Percentiles rank a stretch among this genome's conserved stretches.
Conservation (phyloP, 2,329 filamentous ascomycete genomes). For the Samsoniella hepiali region DNA sequence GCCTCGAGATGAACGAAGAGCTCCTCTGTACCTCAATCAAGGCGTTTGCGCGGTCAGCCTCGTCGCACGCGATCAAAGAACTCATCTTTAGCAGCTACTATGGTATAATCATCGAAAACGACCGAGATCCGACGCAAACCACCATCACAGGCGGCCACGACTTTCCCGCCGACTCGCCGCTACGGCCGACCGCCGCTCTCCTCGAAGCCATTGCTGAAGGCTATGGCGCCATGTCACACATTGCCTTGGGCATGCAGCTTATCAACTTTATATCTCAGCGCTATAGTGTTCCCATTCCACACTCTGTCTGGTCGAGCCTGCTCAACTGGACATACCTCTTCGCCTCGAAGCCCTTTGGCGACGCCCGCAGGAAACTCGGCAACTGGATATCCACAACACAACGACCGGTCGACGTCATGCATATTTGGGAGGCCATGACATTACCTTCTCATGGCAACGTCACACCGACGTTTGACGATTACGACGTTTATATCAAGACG, state of each 20-base stretch:
- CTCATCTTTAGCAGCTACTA: conserved; percentile 34
- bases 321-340: conserved; percentile 65
- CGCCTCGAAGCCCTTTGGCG: conserved; percentile 35
- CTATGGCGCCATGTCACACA: conserved; percentile 63
- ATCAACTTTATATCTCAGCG: conserved; percentile 60
- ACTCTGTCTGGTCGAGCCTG: conserved; percentile 61
- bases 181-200: conserved; percentile 56
- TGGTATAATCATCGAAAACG: conserved; percentile 27
- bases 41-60: conserved; percentile 39
- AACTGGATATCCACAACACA: conserved; percentile 34
- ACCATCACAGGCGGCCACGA: conserved; percentile 34
- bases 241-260: conserved; percentile 55
- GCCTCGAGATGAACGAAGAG: conserved; percentile 35
- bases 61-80: conserved; percentile 31
- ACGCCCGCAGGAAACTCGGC: conserved; percentile 35
- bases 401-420: conserved; percentile 41
- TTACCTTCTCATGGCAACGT: conserved; percentile 51
- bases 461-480: conserved; percentile 55
- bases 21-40: conserved; percentile 41
- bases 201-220: conserved; percentile 65
- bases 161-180: conserved; percentile 47
- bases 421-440: conserved; percentile 59
- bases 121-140: conserved; percentile 23
- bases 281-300: conserved; percentile 57
- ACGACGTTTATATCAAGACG: conserved; percentile 42